Conservation (phyloP, 768 basidiomycete species). For the Coprinopsis strossmayeri region DNA sequence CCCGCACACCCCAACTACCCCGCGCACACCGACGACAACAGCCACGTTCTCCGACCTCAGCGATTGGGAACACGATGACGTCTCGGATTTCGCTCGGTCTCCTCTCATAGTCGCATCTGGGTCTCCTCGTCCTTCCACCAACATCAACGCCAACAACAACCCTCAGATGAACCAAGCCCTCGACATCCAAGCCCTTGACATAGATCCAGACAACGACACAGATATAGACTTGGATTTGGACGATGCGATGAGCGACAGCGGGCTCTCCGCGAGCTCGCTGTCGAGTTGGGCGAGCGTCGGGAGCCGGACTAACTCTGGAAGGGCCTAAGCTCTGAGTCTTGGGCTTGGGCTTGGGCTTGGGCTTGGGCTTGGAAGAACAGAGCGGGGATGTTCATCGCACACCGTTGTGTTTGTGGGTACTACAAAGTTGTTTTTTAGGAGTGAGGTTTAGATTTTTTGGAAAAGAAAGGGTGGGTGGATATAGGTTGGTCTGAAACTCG, state of each 20-base stretch:
- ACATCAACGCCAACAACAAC: not conserved
- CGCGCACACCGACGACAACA: not conserved
- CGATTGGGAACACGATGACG: not conserved
- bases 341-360: not conserved
- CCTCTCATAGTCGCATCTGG: not conserved
- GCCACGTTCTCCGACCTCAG: not conserved
- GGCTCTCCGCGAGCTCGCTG: not conserved
- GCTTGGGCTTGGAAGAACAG: too few species aligned
- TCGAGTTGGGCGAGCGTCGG: slow-evolving; percentile 4
- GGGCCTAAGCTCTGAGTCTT: not conserved
- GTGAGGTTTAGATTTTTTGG: too few species aligned
- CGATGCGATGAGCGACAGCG: not conserved
- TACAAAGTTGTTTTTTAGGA: too few species aligned
- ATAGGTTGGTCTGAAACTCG: too few species aligned
- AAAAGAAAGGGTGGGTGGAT: too few species aligned
- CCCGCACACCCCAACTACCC: not conserved
- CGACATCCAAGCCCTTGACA: not conserved
- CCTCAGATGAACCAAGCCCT: not conserved
- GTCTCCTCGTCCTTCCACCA: not conserved
- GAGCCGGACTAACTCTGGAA: not conserved
- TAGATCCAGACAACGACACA: not conserved
- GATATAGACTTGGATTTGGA: not conserved
- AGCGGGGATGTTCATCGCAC: not conserved
- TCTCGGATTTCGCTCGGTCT: not conserved
- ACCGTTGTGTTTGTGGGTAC: too few species aligned